A percentile compares a stretch with the other conserved stretches of the same genome.
Conservation (phyloP, 768 basidiomycete genomes). For the Crucibulum laeve region DNA sequence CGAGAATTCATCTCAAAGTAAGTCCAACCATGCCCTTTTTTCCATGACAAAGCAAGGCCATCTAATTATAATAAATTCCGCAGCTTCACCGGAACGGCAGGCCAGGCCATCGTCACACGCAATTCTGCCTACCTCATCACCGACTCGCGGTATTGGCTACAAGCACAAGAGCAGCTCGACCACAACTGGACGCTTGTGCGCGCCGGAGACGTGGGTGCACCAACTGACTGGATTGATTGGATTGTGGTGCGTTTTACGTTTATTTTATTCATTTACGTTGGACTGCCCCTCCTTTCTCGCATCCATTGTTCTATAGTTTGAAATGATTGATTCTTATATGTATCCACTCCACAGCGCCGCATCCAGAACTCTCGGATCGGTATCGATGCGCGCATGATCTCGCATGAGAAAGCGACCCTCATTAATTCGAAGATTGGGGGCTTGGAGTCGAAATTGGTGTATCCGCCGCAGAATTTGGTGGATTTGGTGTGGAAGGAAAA, state of each 20-base stretch:
- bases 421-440: constrained; percentile 52
- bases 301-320: neutral
- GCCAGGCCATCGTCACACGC: constrained; percentile 66
- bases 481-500: constrained; percentile 82
- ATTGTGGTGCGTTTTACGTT: constrained; percentile 43
- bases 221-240: constrained; percentile 80
- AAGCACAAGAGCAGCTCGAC: constrained; percentile 69
- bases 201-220: constrained; percentile 47
- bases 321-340: constrained; percentile 1
- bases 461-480: constrained; percentile 79
- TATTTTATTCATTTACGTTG: no score
- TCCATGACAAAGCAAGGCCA: constrained; percentile 1
- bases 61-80: constrained; percentile 2
- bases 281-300: constrained; percentile 3
- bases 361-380: constrained; percentile 56
- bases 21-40: constrained; percentile 15
- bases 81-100: constrained; percentile 44
- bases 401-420: constrained; percentile 62
- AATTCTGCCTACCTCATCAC: constrained; percentile 69
- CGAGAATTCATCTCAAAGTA: constrained; percentile 77
- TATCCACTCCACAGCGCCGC: constrained; percentile 34
- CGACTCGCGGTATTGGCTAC: constrained; percentile 82
- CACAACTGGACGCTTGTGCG: constrained; percentile 66
- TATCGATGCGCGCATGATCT: constrained; percentile 80
- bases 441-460: constrained; percentile 64